phyloP scores from a whole-genome alignment of 2,329 filamentous ascomycete genomes.

The Penicillium concentricum region DNA sequence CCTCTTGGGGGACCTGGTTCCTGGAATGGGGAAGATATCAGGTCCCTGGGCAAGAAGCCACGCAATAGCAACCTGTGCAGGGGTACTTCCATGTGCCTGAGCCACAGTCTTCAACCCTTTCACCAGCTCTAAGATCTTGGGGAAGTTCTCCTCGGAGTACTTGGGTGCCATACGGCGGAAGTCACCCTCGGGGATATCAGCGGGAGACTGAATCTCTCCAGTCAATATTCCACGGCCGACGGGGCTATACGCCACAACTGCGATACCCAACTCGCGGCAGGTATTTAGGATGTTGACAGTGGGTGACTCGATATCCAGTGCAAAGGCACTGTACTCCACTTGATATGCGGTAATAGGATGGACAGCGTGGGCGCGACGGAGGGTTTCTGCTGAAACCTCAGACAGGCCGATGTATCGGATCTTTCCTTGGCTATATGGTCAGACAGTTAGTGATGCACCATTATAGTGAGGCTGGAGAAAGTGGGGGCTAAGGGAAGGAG shows the following conservation, averaged over 20 bases:
- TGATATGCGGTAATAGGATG: conserved; percentile 51
- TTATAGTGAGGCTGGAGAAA: not conserved
- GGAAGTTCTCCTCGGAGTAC: conserved; percentile 53
- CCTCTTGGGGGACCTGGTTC: conserved; percentile 23
- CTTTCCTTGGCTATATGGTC: conserved; percentile 43
- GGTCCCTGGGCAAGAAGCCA: conserved; percentile 61
- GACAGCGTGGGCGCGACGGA: conserved; percentile 51
- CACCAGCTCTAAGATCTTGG: conserved; percentile 55
- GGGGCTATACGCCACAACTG: conserved; percentile 59
- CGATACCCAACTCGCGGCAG: conserved; percentile 57
- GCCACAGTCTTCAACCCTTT: conserved; percentile 51
- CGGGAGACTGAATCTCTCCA: conserved; percentile 47
- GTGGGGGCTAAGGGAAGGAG: no score
- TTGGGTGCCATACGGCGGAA: conserved; percentile 49
- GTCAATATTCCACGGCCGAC: conserved; percentile 60
- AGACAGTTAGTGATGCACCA: not conserved
- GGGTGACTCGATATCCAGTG: conserved; percentile 48
- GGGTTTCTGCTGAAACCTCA: conserved; percentile 44
- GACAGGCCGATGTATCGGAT: conserved; percentile 51
- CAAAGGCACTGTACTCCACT: conserved; percentile 53
- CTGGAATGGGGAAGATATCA: conserved; percentile 31
- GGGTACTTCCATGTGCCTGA: conserved; percentile 54
- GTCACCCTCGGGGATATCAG: conserved; percentile 51
- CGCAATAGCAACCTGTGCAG: conserved; percentile 60
- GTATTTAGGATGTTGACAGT: conserved; percentile 51